Conservation (phyloP, 768 basidiomycete genomes). For the Pilatotrama ljubarskyi region DNA sequence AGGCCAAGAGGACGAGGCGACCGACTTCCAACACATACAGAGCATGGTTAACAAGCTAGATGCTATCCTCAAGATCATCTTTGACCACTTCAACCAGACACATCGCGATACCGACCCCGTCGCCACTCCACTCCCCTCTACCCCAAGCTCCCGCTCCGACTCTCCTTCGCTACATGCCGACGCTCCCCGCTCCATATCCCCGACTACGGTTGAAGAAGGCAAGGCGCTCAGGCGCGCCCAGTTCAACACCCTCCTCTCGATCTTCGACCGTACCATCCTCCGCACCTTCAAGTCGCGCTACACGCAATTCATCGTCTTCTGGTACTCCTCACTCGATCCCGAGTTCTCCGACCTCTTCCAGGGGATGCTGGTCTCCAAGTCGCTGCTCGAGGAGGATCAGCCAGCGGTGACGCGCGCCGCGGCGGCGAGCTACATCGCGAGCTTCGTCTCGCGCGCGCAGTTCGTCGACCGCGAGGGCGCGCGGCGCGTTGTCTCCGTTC, state of each 20-base stretch:
- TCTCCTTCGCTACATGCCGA: slow-evolving; percentile 21
- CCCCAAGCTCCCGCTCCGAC: slow-evolving; percentile 31
- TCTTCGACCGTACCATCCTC: slow-evolving; percentile 92
- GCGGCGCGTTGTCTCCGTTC: slow-evolving; percentile 70
- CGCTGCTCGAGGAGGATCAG: slow-evolving; percentile 57
- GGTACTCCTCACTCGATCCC: slow-evolving; percentile 87
- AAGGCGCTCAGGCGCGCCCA: slow-evolving; percentile 53
- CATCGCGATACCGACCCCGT: slow-evolving; percentile 34
- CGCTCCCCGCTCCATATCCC: slow-evolving; percentile 29
- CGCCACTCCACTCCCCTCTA: slow-evolving; percentile 25
- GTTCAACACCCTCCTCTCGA: slow-evolving; percentile 85
- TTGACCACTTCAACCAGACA: slow-evolving; percentile 75
- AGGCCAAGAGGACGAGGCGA: slow-evolving; percentile 43
- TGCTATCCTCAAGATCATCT: slow-evolving; percentile 78
- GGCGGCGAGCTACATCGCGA: slow-evolving; percentile 91
- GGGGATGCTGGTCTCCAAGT: slow-evolving; percentile 90
- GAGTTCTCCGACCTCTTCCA: slow-evolving; percentile 92
- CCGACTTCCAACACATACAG: slow-evolving; percentile 67
- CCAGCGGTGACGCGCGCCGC: slow-evolving; percentile 85
- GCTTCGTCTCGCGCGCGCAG: slow-evolving; percentile 85
- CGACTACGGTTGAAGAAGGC: slow-evolving; percentile 32
- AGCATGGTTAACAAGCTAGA: slow-evolving; percentile 94
- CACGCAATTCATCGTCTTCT: slow-evolving; percentile 96
- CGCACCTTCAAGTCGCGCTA: slow-evolving; percentile 97
- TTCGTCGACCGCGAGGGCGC: slow-evolving; percentile 80